phyloP scores from a whole-genome alignment of 2,329 filamentous ascomycete species.

The Colletotrichum theobromicola region DNA sequence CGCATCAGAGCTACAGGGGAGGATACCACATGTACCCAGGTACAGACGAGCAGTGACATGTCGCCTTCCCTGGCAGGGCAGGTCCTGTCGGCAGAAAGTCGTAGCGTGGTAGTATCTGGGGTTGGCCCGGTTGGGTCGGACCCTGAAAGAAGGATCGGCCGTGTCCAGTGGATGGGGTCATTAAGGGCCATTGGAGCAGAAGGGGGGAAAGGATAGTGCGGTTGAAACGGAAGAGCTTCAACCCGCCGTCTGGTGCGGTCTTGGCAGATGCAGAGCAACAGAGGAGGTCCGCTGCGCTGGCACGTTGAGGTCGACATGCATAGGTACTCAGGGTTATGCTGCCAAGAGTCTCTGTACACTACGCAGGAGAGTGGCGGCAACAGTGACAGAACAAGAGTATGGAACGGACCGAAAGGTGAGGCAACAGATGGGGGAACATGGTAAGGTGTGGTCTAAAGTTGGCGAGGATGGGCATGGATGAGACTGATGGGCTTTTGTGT shows the following conservation, averaged over 20 bases:
- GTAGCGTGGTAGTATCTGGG: conserved; percentile 15
- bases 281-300: conserved; percentile 14
- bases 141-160: conserved; percentile 20
- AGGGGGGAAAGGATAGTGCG: conserved; percentile 4
- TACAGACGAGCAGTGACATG: neutral
- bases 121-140: conserved; percentile 15
- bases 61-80: neutral
- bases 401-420: conserved; percentile 9
- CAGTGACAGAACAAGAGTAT: neutral
- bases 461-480: neutral
- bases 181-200: neutral
- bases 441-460: neutral
- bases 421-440: neutral
- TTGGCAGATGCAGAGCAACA: conserved; percentile 18
- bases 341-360: neutral
- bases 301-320: conserved; percentile 4
- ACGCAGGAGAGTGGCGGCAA: neutral
- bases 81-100: conserved; percentile 2
- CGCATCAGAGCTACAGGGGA: neutral
- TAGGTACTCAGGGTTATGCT: neutral
- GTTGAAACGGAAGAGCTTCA: conserved; percentile 22
- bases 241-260: conserved; percentile 13
- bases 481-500: too few relatives aligned
- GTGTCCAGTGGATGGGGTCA: conserved; percentile 14
- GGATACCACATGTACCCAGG: neutral